Percentiles rank a stretch among this genome's conserved stretches.
phyloP scores from a whole-genome alignment of 257 asterid genomes.

The Solanum sejunctum region DNA sequence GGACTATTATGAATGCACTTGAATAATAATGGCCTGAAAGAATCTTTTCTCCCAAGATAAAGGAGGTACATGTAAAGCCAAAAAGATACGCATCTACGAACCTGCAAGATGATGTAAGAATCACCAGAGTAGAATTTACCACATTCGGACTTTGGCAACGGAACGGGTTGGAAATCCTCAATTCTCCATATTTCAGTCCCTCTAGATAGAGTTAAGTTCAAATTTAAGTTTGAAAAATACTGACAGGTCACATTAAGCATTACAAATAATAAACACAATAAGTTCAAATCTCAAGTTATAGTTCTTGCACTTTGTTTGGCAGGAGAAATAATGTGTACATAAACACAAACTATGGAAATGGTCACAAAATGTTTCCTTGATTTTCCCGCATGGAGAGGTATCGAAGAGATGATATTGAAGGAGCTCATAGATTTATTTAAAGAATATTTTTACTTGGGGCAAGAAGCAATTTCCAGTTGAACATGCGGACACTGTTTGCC shows the following conservation, averaged over 20 bases:
- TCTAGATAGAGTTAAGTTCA: slow-evolving; percentile 40
- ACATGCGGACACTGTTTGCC: not conserved
- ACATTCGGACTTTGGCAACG: slow-evolving; percentile 52
- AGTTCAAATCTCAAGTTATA: not conserved
- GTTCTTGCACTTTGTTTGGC: not conserved
- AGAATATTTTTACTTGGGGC: not conserved
- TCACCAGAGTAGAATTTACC: slow-evolving; percentile 76
- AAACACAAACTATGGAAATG: not conserved
- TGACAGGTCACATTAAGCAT: not conserved
- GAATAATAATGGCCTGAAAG: not conserved
- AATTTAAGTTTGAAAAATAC: slow-evolving; percentile 6
- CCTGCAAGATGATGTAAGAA: slow-evolving; percentile 68
- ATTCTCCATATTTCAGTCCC: slow-evolving; percentile 88
- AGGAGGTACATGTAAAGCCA: not conserved
- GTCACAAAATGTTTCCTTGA: not conserved
- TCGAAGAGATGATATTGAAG: not conserved
- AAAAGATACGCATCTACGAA: not conserved
- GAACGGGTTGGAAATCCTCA: slow-evolving; percentile 67
- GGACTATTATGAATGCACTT: not conserved
- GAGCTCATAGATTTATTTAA: not conserved
- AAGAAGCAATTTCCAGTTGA: not conserved
- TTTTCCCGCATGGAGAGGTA: not conserved
- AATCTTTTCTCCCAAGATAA: not conserved
- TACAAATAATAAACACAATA: not conserved
- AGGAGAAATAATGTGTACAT: not conserved